Base-by-base conservation (phyloP, 23 red algal species). In the Pyropia yezoensis region DNA sequence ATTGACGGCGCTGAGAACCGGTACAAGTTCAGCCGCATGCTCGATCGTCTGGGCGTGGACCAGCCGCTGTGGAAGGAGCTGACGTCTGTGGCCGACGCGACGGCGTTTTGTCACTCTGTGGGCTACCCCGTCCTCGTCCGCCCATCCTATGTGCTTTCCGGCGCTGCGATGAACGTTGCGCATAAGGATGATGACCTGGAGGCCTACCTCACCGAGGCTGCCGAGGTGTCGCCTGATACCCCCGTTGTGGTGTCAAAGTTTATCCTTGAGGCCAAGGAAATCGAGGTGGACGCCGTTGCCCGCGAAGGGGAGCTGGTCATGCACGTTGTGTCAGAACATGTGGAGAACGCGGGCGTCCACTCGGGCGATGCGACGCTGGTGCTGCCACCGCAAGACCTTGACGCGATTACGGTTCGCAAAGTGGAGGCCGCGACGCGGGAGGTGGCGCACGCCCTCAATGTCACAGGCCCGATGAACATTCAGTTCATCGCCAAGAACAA, bases 401-500 rank as follows among this genome's bases (percentile, higher is more conserved):
- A 87, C 23, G 76, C 79, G 29, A 74, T 86, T 18, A 97, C 93
- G 5, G 93, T 97, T 28, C 67, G 85, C 27, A 97, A 97, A 65
- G 78, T 97, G 7, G 93, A 97, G 68, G 93, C 79, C 65, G 93
- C 93, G 2, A 90, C 93, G 15, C 58, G 71, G 15, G 85, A 88
- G 63, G 85, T 97, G n/a, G 93, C 93, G 7, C 76, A 85, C 39
- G 93, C 93, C 23, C 58, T 97, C 22, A 97, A 97, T 55, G 93
- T 97, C 0, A 90, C 93, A 8, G 93, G 93, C n/a, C 93, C 93
- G 20, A 86, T 97, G 93, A 97, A 97, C 62, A 89, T 97, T 25
- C 93, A 97, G 55, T 97, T 97, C 62, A 97, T 90, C 32, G 93
- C 93, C 55, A 97, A 97, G 66, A 80, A 97, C 51, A 97, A 97